Evolutionary conservation across 345 rosid species (phyloP).

Genomic region (Carallia pectinifolia): DNA sequence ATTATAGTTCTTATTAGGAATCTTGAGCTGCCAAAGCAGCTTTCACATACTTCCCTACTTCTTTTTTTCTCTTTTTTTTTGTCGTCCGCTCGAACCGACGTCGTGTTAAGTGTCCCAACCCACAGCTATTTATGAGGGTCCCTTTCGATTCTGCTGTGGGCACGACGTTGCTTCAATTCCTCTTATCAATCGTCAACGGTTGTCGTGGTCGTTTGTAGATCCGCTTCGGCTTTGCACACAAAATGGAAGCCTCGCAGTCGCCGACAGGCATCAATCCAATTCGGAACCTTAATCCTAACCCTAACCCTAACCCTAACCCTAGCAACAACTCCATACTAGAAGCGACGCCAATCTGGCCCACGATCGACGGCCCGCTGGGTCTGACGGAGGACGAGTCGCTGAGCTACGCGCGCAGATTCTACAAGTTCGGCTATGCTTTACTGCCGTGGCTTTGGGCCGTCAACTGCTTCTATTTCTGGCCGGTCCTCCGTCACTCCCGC

Average conservation of each 20-base stretch:
- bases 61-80: too few relatives aligned
- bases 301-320: constrained; percentile 28
- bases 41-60: too few relatives aligned
- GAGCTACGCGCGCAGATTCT: constrained; percentile 78
- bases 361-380: constrained; percentile 85
- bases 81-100: too few relatives aligned
- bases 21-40: too few relatives aligned
- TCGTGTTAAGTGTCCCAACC: too few relatives aligned
- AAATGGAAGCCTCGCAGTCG: constrained; percentile 61
- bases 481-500: constrained; percentile 81
- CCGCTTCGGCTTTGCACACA: not conserved
- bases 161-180: too few relatives aligned
- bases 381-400: constrained; percentile 84
- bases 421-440: constrained; percentile 81
- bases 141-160: too few relatives aligned
- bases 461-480: constrained; percentile 99
- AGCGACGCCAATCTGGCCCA: constrained; percentile 75
- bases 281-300: not conserved
- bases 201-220: too few relatives aligned
- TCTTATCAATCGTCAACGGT: too few relatives aligned
- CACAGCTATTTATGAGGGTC: too few relatives aligned
- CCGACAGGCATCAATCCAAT: constrained; percentile 21
- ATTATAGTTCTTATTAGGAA: too few relatives aligned
- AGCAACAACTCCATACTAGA: constrained; percentile 34
- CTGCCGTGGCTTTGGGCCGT: constrained; percentile 96